Evolutionary conservation across 2,329 filamentous ascomycete species (phyloP).

Genomic region (Cyphellophora europaea): DNA sequence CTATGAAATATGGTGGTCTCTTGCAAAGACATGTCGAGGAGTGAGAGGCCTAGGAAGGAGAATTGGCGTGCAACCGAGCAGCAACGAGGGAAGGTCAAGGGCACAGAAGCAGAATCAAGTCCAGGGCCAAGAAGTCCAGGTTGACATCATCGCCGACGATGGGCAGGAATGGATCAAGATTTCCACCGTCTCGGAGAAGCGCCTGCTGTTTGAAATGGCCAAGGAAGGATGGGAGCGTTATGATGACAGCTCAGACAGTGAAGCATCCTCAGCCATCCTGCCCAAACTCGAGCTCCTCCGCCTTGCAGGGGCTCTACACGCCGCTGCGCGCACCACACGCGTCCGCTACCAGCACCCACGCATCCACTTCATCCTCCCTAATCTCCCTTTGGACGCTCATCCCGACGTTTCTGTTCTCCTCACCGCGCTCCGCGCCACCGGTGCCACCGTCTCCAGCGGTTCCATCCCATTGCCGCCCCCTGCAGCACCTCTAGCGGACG

Average conservation of each 20-base stretch:
- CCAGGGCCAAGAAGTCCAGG: conserved; percentile 40
- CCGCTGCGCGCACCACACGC: conserved; percentile 44
- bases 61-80: too few relatives aligned
- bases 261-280: conserved; percentile 30
- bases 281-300: conserved; percentile 51
- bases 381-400: conserved; percentile 41
- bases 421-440: conserved; percentile 43
- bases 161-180: conserved; percentile 61
- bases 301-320: conserved; percentile 48
- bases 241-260: conserved; percentile 32
- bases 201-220: conserved; percentile 58
- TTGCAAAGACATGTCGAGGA: conserved; percentile 48
- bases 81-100: conserved; percentile 9
- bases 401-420: conserved; percentile 49
- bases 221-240: conserved; percentile 53
- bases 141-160: conserved; percentile 56
- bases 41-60: conserved; percentile 49
- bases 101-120: conserved; percentile 6
- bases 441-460: conserved; percentile 26
- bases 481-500: too few relatives aligned
- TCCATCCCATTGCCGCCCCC: too few relatives aligned
- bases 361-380: conserved; percentile 52
- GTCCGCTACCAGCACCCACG: conserved; percentile 51
- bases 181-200: conserved; percentile 54
- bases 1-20: conserved; percentile 53